phyloP scores from a whole-genome alignment of 805 yeast species.

The Kuraishia capsulata region DNA sequence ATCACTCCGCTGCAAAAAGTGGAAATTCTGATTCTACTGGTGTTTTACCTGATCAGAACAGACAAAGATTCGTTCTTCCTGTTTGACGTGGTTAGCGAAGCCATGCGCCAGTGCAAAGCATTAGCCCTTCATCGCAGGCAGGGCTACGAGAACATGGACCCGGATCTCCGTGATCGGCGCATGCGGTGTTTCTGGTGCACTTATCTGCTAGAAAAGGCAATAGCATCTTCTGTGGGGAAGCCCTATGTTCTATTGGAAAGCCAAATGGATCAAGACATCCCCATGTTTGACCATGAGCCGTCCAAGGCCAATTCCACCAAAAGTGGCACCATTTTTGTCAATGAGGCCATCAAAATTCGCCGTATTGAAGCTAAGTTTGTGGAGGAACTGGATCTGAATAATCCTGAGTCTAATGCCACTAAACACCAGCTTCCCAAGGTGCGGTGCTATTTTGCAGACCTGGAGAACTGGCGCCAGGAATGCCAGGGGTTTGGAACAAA shows the following conservation, averaged over 20 bases:
- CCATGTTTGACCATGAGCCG: slow-evolving; percentile 38
- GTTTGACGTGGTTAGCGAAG: slow-evolving; percentile 43
- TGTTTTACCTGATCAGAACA: slow-evolving; percentile 48
- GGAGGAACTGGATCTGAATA: slow-evolving; percentile 27
- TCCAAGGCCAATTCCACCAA: slow-evolving; percentile 22
- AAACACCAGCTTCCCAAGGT: slow-evolving; percentile 38
- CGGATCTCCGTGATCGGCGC: slow-evolving; percentile 24
- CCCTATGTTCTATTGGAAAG: slow-evolving; percentile 45
- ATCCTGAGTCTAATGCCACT: background rate
- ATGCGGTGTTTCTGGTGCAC: slow-evolving; percentile 58
- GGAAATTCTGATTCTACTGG: slow-evolving; percentile 42
- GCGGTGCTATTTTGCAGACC: slow-evolving; percentile 39
- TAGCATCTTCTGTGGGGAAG: slow-evolving; percentile 53
- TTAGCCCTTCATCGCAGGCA: slow-evolving; percentile 26
- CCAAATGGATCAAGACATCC: slow-evolving; percentile 36
- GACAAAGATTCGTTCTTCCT: slow-evolving; percentile 50
- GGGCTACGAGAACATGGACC: slow-evolving; percentile 21
- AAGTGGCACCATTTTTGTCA: slow-evolving; percentile 33
- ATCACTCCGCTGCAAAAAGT: slow-evolving; percentile 35
- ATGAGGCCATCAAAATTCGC: slow-evolving; percentile 47
- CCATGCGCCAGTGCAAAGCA: slow-evolving; percentile 34
- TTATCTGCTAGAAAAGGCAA: slow-evolving; percentile 52
- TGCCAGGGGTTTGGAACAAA: slow-evolving; percentile 36
- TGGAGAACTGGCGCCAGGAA: slow-evolving; percentile 49
- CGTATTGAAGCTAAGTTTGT: slow-evolving; percentile 53